Conservation (phyloP, 257 asterid genomes). For the Thymus quinquecostatus region DNA sequence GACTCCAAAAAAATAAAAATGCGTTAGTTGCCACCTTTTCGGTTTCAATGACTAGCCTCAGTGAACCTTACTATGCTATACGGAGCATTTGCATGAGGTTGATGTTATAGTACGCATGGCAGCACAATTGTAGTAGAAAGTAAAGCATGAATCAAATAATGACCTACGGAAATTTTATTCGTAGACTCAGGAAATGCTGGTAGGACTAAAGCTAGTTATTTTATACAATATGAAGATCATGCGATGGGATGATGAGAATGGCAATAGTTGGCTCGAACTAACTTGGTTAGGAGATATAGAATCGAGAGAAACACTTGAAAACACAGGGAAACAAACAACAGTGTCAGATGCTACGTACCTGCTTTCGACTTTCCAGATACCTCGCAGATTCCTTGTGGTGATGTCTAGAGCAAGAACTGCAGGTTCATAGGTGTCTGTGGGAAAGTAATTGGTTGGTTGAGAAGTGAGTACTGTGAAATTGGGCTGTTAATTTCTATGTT, state of each 20-base stretch:
- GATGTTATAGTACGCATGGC: background rate
- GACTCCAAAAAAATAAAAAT: background rate
- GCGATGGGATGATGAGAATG: constrained; percentile 9
- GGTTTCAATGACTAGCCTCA: background rate
- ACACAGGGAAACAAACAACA: too few relatives aligned
- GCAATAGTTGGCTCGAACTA: background rate
- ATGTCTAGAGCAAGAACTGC: constrained; percentile 19
- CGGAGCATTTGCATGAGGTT: background rate
- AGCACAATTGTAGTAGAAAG: background rate
- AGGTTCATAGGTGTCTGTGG: constrained; percentile 28
- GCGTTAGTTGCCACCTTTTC: background rate
- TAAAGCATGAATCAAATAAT: background rate
- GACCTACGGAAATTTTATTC: background rate
- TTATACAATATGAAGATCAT: background rate
- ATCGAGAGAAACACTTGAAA: background rate
- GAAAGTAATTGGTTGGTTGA: constrained; percentile 38
- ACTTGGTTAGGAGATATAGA: background rate
- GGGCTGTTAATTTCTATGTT: constrained; percentile 14
- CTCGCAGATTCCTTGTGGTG: constrained; percentile 17
- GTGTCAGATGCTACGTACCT: constrained; percentile 20
- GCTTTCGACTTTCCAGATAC: constrained; percentile 27
- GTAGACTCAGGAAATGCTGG: background rate
- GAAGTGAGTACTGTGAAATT: constrained; percentile 36
- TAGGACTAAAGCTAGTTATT: background rate
- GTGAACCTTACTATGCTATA: too few relatives aligned